Percentiles rank a stretch among this genome's conserved stretches.
phyloP scores from a whole-genome alignment of 176 grass and related monocot genomes.

The Calamus simplicifolius region DNA sequence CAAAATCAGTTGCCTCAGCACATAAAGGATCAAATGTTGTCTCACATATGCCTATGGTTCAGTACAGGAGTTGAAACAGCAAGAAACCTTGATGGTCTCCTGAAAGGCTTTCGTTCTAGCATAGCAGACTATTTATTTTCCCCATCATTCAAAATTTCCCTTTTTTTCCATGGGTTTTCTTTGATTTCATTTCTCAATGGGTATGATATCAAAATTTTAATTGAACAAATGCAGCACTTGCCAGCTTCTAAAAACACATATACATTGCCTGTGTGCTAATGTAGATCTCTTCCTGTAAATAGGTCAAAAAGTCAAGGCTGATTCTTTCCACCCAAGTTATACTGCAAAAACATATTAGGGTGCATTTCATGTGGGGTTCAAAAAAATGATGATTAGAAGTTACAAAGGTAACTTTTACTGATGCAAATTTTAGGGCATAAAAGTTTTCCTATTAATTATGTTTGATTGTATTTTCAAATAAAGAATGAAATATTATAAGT shows the following conservation, averaged over 20 bases:
- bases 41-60: slow-evolving; percentile 1
- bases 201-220: neutral
- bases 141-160: neutral
- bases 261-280: neutral
- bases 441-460: too few relatives aligned
- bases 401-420: too few relatives aligned
- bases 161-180: neutral
- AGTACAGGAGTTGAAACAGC: neutral
- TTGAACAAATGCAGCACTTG: neutral
- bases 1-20: neutral
- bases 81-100: neutral
- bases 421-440: too few relatives aligned
- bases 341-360: neutral
- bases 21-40: neutral
- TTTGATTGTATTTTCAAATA: too few relatives aligned
- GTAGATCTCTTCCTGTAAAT: neutral
- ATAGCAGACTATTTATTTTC: neutral
- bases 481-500: too few relatives aligned
- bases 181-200: neutral
- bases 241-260: neutral
- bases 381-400: too few relatives aligned
- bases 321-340: neutral
- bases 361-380: too few relatives aligned
- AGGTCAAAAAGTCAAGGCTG: neutral
- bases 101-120: neutral